These are phyloP conservation scores for Sphaerostilbella broomeana DNA, from an alignment of 2,329 filamentous ascomycete species.

Conservation along the genomic window DNA sequence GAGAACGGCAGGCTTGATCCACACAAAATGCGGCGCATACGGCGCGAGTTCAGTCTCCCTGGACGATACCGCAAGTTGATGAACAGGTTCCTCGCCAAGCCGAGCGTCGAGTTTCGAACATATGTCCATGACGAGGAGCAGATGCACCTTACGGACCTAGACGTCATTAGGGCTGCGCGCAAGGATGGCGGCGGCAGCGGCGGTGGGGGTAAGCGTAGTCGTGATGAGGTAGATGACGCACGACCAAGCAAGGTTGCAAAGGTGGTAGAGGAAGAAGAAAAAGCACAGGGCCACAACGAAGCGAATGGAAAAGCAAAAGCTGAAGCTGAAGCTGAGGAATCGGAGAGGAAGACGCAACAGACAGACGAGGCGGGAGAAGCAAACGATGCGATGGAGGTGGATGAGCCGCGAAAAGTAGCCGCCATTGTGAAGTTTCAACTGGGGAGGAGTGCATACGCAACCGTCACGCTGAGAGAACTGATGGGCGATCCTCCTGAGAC, in stretches of 20 bases:
- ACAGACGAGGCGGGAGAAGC: conserved; percentile 11
- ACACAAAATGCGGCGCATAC: conserved; percentile 75
- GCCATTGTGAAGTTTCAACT: conserved; percentile 71
- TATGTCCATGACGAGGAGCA: conserved; percentile 72
- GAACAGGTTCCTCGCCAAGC: conserved; percentile 58
- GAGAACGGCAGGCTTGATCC: conserved; percentile 76
- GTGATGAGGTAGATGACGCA: conserved; percentile 13
- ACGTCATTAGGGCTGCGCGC: conserved; percentile 47
- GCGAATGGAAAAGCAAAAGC: not conserved
- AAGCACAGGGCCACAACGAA: not conserved
- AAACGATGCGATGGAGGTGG: conserved; percentile 20
- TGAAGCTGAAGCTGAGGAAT: not conserved
- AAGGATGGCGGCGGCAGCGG: not conserved
- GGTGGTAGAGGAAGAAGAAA: conserved; percentile 2
- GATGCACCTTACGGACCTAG: conserved; percentile 81
- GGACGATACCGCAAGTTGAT: conserved; percentile 85
- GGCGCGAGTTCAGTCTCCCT: conserved; percentile 81
- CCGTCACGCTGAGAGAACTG: conserved; percentile 72
- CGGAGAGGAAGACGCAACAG: not conserved
- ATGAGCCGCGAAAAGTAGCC: conserved; percentile 42
- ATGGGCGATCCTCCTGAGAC: conserved; percentile 44
- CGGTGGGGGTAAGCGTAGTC: conserved; percentile 14
- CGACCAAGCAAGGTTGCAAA: conserved; percentile 18
- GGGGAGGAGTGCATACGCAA: conserved; percentile 75
- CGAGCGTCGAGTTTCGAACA: conserved; percentile 60